Evolutionary conservation across 164 flowering plant species (phyloP).

Genomic region (Dillenia turbinata): DNA sequence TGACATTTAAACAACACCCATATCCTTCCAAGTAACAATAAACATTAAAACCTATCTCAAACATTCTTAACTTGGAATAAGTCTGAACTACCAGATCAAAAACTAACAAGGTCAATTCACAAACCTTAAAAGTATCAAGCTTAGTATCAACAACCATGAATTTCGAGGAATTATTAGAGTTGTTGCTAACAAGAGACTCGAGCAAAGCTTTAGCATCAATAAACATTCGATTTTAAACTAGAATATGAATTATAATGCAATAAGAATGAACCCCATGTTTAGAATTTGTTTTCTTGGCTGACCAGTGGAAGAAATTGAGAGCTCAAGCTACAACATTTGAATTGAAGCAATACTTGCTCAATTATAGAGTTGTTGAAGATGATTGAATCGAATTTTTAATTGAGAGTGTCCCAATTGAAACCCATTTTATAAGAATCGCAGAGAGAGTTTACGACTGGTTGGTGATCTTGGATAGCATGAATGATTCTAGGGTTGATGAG

Average conservation of each 20-base stretch:
- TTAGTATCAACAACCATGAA: conserved; percentile 38
- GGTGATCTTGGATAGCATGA: no score
- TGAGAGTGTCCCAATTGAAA: conserved; percentile 46
- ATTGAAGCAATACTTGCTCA: conserved; percentile 42
- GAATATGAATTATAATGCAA: conserved; percentile 49
- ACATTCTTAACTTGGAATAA: conserved; percentile 66
- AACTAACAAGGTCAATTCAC: conserved; percentile 39
- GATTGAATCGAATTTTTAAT: conserved; percentile 21
- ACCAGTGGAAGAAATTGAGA: conserved; percentile 82
- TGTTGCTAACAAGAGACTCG: conserved; percentile 40
- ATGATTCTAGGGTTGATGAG: no score
- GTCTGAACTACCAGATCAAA: conserved; percentile 72
- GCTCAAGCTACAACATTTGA: conserved; percentile 60
- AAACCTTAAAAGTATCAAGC: conserved; percentile 34
- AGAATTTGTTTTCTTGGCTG: conserved; percentile 27
- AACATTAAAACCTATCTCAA: conserved; percentile 44
- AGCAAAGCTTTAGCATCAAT: conserved; percentile 58
- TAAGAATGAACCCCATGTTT: conserved; percentile 46
- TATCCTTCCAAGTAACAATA: conserved; percentile 45
- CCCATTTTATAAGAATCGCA: conserved; percentile 41
- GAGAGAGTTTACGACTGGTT: conserved; percentile 5
- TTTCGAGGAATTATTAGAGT: conserved; percentile 5
- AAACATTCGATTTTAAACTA: conserved; percentile 45
- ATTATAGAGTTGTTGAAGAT: conserved; percentile 29
- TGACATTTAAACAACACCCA: conserved; percentile 50